Conservation (phyloP, 2,329 filamentous ascomycete genomes). For the Fonsecaea erecta region DNA sequence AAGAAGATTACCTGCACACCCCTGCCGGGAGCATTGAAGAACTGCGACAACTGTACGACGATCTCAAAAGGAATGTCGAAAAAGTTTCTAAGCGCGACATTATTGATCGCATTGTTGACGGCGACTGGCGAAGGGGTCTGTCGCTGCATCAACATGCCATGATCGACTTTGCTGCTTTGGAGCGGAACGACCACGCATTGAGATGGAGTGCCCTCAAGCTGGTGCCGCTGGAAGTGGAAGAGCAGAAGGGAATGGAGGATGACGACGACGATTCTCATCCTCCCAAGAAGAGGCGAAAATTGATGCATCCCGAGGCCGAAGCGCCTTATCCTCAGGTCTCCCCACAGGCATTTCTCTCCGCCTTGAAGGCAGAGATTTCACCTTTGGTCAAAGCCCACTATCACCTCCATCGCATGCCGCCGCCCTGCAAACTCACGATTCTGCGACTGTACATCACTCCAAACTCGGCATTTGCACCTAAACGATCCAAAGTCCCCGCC, state of each 20-base stretch:
- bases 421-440: constrained; percentile 67
- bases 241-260: constrained; percentile 11
- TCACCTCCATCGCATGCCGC: constrained; percentile 66
- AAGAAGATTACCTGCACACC: constrained; percentile 70
- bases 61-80: constrained; percentile 60
- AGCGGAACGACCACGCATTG: constrained; percentile 57
- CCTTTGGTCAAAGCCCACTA: constrained; percentile 85
- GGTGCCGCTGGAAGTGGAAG: constrained; percentile 33
- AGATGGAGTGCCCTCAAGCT: constrained; percentile 61
- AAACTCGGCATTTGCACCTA: constrained; percentile 75
- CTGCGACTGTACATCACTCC: constrained; percentile 75
- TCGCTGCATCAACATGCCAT: constrained; percentile 61
- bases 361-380: constrained; percentile 73
- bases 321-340: constrained; percentile 54
- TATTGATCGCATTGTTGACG: constrained; percentile 61
- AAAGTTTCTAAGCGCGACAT: constrained; percentile 53
- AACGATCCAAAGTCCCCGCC: constrained; percentile 41
- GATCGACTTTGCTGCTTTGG: constrained; percentile 58
- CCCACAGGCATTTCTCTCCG: constrained; percentile 76
- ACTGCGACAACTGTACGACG: constrained; percentile 67
- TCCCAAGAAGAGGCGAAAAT: constrained; percentile 37
- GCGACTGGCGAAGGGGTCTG: constrained; percentile 61
- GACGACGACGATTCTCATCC: constrained; percentile 37
- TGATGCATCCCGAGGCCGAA: constrained; percentile 34
- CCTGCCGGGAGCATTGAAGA: constrained; percentile 68